Conservation (phyloP, 306 rosid species). For the Quercus mongolica region DNA sequence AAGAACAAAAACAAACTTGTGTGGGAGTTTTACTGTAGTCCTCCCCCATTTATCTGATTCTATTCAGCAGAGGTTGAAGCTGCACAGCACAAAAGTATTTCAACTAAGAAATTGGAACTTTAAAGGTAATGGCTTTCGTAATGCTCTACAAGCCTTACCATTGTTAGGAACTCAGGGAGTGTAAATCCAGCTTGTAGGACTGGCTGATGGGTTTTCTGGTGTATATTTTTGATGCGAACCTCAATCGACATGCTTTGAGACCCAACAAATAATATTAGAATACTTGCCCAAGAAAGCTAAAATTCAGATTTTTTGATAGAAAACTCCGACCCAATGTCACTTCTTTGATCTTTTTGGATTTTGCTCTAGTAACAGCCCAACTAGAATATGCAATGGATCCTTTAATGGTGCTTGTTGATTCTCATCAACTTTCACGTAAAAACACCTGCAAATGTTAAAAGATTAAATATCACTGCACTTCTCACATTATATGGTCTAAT, state of each 20-base stretch:
- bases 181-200: slow-evolving; percentile 76
- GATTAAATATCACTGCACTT: not conserved
- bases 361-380: too few relatives aligned
- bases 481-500: not conserved
- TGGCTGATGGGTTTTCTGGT: slow-evolving; percentile 71
- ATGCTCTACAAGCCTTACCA: slow-evolving; percentile 28
- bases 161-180: slow-evolving; percentile 65
- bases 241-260: too few relatives aligned
- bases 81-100: slow-evolving; percentile 35
- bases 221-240: slow-evolving; percentile 38
- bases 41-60: slow-evolving; percentile 59
- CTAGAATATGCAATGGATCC: not conserved
- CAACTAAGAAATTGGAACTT: slow-evolving; percentile 21
- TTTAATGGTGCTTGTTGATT: too few relatives aligned
- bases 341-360: too few relatives aligned
- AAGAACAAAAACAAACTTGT: slow-evolving; percentile 49
- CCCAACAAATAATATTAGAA: too few relatives aligned
- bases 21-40: slow-evolving; percentile 57
- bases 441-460: slow-evolving; percentile 47
- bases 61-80: slow-evolving; percentile 80
- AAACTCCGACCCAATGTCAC: too few relatives aligned
- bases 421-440: slow-evolving; percentile 50
- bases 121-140: slow-evolving; percentile 2
- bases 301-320: too few relatives aligned
- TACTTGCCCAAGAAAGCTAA: too few relatives aligned